Evolutionary conservation across 345 rosid species (phyloP).

Genomic region (Anastatica hierochuntica): DNA sequence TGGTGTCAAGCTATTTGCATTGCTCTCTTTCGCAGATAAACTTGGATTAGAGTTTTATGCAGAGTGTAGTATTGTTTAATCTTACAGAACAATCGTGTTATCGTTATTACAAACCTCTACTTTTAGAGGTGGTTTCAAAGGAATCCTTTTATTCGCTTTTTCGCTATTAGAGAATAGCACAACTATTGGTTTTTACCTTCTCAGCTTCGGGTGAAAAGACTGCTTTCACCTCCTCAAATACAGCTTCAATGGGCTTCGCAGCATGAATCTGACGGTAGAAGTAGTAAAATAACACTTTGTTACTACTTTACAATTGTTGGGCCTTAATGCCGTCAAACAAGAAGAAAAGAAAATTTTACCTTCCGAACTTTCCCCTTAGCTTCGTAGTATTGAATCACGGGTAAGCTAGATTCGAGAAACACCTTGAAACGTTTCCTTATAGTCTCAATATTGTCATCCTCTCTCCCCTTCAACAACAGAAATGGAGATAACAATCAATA

Average conservation of each 20-base stretch:
- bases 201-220: constrained; percentile 43
- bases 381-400: constrained; percentile 47
- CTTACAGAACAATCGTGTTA: constrained; percentile 4
- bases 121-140: constrained; percentile 1
- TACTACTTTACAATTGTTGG: neutral
- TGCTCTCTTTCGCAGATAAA: neutral
- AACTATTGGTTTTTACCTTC: constrained; percentile 41
- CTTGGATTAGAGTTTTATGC: constrained; percentile 5
- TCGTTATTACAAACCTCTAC: neutral
- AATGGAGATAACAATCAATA: constrained; percentile 4
- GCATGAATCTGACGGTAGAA: constrained; percentile 52
- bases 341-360: constrained; percentile 27
- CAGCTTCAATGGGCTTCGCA: constrained; percentile 53
- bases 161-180: constrained; percentile 15
- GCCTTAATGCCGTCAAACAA: neutral
- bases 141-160: constrained; percentile 4
- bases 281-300: constrained; percentile 12
- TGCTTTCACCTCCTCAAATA: constrained; percentile 50
- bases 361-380: constrained; percentile 54
- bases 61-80: constrained; percentile 2
- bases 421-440: constrained; percentile 66
- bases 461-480: constrained; percentile 51
- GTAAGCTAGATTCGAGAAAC: constrained; percentile 58
- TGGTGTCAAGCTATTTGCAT: too few relatives aligned
- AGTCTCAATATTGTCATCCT: constrained; percentile 69